Evolutionary conservation across 2,329 filamentous ascomycete genomes (phyloP), one percentile per base, ranked within the genome.

Genomic region (Aspergillus chevalieri): DNA sequence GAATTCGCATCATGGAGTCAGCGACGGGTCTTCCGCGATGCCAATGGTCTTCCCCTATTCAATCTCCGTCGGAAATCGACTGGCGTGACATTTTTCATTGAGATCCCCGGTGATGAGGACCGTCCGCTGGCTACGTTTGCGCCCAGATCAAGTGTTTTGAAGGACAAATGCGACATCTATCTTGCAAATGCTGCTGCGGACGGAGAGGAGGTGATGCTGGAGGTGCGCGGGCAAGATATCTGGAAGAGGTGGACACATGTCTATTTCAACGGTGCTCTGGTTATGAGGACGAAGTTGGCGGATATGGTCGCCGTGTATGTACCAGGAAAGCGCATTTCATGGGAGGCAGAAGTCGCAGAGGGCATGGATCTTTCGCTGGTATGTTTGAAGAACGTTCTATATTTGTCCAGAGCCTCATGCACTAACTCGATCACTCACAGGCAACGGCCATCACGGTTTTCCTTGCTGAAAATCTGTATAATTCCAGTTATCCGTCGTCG

Each of bases 351-450:
- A 21, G 47, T 61, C 15, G 52, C 52, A 2, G 43, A 55, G 26
- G 54, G 59, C 6, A 46, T 62, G 49, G 59, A 62, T 49, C 22
- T 57, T 21, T 53, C 55, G 21, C 47, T 62, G 47, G 56, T 55
- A 47, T 38, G 52, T 44, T 12, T 12, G 26, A 2, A 30, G 26
- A 10, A 30, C 26, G 10, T 12, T 4, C 26, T 12, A 30, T 30
- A 3, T 4, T 30, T 30, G 26, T 12, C 26, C 26, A 30, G 6
- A 6, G 21, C 21, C 21, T 33, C 9, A 15, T 17, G 21, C 15
- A 17, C n/a, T 36, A 17, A 19, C 39, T 42, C 21, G 21, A 21
- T n/a, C 39, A 14, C 7, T 19, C 14, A 14, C 42, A 44, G 42
- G 22, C 22, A 15, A n/a, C 42, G n/a, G 22, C 26, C 26, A 44